Evolutionary conservation across 257 asterid species (phyloP).

Genomic region (Avicennia marina): DNA sequence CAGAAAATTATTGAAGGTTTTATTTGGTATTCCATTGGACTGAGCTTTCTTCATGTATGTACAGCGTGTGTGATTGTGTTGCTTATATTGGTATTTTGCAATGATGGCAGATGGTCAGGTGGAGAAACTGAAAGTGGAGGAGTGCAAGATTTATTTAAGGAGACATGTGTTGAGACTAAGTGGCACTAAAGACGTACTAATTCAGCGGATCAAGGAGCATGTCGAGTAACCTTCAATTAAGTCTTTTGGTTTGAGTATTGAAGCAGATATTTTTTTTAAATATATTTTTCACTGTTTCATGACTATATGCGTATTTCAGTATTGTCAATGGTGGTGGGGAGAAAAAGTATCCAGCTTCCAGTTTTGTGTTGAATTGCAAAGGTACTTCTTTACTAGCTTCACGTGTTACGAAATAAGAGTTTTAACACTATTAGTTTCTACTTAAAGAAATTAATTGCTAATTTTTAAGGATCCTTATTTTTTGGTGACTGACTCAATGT

Average conservation of each 20-base stretch:
- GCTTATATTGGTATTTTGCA: background rate
- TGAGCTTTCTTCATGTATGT: background rate
- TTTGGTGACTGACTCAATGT: background rate
- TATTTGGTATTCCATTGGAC: background rate
- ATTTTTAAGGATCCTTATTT: background rate
- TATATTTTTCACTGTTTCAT: slow-evolving; percentile 2
- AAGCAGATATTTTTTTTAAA: background rate
- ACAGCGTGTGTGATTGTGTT: background rate
- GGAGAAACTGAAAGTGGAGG: slow-evolving; percentile 60
- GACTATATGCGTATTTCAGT: slow-evolving; percentile 31
- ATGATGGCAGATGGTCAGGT: slow-evolving; percentile 40
- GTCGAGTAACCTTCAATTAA: slow-evolving; percentile 40
- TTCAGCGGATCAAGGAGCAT: slow-evolving; percentile 75
- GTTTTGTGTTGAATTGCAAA: slow-evolving; percentile 80
- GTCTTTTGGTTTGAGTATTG: background rate
- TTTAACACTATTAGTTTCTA: too few species aligned
- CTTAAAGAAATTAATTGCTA: background rate
- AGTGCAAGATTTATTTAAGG: slow-evolving; percentile 84
- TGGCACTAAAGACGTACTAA: slow-evolving; percentile 63
- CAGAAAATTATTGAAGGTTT: slow-evolving; percentile 37
- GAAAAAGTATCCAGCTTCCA: slow-evolving; percentile 67
- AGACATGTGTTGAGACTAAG: slow-evolving; percentile 80
- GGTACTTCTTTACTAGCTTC: too few species aligned
- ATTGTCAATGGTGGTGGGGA: slow-evolving; percentile 71
- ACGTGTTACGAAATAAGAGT: too few species aligned